Percentiles rank a stretch among this genome's conserved stretches.
Conservation (phyloP, 495 filamentous ascomycete species). For the Platismatia glauca region DNA sequence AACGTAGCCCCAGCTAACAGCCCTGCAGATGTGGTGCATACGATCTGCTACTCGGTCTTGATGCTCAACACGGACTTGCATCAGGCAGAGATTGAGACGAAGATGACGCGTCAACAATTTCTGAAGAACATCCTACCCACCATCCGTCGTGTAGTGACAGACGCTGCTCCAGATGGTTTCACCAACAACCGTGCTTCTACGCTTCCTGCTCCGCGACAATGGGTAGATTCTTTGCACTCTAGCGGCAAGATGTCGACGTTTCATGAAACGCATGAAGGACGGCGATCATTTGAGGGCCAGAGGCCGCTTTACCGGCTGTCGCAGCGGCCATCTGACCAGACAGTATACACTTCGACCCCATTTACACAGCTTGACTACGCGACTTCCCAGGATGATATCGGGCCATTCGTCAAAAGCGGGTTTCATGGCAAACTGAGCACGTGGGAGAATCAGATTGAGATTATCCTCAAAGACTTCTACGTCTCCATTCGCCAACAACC, state of each 20-base stretch:
- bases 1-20: slow-evolving; percentile 3
- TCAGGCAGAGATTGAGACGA: slow-evolving; percentile 84
- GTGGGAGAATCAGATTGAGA: slow-evolving; percentile 86
- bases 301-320: slow-evolving; percentile 21
- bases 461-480: slow-evolving; percentile 87
- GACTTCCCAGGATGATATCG: slow-evolving; percentile 25
- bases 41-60: slow-evolving; percentile 91
- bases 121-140: slow-evolving; percentile 95
- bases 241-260: slow-evolving; percentile 7
- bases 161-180: slow-evolving; percentile 58
- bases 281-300: slow-evolving; percentile 22
- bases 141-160: slow-evolving; percentile 63
- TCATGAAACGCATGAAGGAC: slow-evolving; percentile 5
- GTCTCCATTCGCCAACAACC: slow-evolving; percentile 75
- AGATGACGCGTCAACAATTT: slow-evolving; percentile 92
- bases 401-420: slow-evolving; percentile 67
- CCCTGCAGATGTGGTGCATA: slow-evolving; percentile 78
- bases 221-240: slow-evolving; percentile 7
- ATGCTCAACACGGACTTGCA: slow-evolving; percentile 95
- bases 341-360: slow-evolving; percentile 8
- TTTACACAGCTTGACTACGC: slow-evolving; percentile 17
- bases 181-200: slow-evolving; percentile 44
- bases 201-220: slow-evolving; percentile 32
- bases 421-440: slow-evolving; percentile 68
- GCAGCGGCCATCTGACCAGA: slow-evolving; percentile 22